phyloP scores from a whole-genome alignment of 2,329 filamentous ascomycete species.

The Colletotrichum scovillei region DNA sequence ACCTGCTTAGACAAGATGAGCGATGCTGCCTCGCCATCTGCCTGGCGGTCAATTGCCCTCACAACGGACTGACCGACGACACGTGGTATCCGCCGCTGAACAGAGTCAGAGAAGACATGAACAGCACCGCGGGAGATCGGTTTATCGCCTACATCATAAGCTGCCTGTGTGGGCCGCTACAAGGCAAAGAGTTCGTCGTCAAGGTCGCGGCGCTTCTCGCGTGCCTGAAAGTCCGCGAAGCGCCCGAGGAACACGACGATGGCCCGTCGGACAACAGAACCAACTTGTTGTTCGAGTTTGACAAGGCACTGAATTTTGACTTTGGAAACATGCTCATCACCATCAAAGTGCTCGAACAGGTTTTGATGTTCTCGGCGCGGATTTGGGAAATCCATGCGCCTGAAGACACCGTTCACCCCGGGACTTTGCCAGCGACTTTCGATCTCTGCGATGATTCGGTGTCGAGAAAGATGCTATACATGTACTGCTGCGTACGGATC shows the following conservation, averaged over 20 bases:
- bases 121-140: background rate
- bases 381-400: slow-evolving; percentile 7
- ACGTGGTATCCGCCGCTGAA: slow-evolving; percentile 5
- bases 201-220: background rate
- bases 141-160: slow-evolving; percentile 5
- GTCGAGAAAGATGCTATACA: background rate
- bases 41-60: slow-evolving; percentile 4
- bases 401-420: slow-evolving; percentile 1
- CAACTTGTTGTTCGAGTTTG: slow-evolving; percentile 6
- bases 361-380: background rate
- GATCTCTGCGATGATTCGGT: background rate
- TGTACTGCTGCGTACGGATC: background rate
- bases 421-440: background rate
- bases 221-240: background rate
- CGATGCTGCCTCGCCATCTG: slow-evolving; percentile 10
- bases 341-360: slow-evolving; percentile 9
- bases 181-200: slow-evolving; percentile 6
- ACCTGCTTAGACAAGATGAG: slow-evolving; percentile 11
- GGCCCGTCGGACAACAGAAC: background rate
- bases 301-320: slow-evolving; percentile 7
- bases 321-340: background rate
- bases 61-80: background rate
- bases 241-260: background rate
- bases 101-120: slow-evolving; percentile 5
- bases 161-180: background rate